Conservation (phyloP, 306 rosid species). For the Trifolium pratense region DNA sequence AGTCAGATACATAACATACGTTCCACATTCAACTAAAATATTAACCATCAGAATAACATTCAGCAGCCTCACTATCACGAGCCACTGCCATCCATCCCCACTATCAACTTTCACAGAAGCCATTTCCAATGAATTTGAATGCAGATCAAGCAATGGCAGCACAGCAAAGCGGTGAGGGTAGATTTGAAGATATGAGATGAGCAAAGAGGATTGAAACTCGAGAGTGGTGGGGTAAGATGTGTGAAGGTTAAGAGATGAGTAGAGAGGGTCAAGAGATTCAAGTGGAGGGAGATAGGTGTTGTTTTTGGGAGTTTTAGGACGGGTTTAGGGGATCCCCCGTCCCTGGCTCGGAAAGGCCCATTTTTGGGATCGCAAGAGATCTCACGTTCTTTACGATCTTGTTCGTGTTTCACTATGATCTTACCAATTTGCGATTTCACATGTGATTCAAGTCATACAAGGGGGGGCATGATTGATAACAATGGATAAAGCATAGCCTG, state of each 20-base stretch:
- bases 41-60: slow-evolving; percentile 1
- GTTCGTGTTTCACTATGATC: background rate
- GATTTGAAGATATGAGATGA: background rate
- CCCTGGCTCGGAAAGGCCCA: background rate
- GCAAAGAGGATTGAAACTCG: background rate
- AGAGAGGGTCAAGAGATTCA: slow-evolving; percentile 1
- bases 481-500: slow-evolving; percentile 13
- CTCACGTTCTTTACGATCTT: background rate
- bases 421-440: background rate
- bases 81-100: background rate
- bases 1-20: background rate
- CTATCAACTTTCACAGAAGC: background rate
- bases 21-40: slow-evolving; percentile 9
- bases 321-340: background rate
- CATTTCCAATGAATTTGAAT: slow-evolving; percentile 4
- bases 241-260: background rate
- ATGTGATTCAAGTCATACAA: background rate
- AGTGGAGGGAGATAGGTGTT: slow-evolving; percentile 5
- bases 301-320: background rate
- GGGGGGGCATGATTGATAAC: background rate
- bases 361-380: background rate
- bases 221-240: background rate
- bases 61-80: background rate
- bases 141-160: background rate
- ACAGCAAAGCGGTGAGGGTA: background rate